A percentile compares a stretch with the other conserved stretches of the same genome.
Conservation (phyloP, 495 filamentous ascomycete genomes). For the Astrocystis sublimbata region DNA sequence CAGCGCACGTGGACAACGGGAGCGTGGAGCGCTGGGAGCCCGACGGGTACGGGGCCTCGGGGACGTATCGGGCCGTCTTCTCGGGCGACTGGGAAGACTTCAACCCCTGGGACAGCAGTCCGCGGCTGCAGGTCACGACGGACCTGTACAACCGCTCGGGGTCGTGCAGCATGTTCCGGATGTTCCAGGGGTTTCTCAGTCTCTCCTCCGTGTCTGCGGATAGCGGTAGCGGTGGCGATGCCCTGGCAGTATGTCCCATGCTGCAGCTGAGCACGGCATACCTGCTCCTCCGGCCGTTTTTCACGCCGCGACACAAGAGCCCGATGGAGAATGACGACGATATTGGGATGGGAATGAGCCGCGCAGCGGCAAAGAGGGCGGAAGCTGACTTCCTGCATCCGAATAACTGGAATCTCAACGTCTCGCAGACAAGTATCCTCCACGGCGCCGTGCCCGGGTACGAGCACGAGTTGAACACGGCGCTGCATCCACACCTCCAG, state of each 20-base stretch:
- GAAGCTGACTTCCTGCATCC: conserved; percentile 27
- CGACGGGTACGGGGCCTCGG: conserved; percentile 69
- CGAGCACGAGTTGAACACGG: conserved; percentile 68
- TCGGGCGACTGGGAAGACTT: conserved; percentile 78
- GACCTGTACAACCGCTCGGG: conserved; percentile 83
- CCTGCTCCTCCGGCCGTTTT: conserved; percentile 83
- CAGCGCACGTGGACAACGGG: conserved; percentile 70
- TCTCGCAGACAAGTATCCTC: conserved; percentile 54
- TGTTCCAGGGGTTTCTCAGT: conserved; percentile 83
- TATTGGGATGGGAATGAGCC: background rate
- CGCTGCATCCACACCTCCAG: conserved; percentile 75
- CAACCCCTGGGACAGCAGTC: conserved; percentile 77
- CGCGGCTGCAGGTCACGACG: conserved; percentile 65
- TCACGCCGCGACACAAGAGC: conserved; percentile 49
- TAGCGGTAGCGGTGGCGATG: conserved; percentile 69
- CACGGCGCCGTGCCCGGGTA: conserved; percentile 77
- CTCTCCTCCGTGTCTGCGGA: conserved; percentile 66
- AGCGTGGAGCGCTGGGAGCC: conserved; percentile 87
- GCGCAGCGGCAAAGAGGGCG: background rate
- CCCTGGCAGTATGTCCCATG: conserved; percentile 76
- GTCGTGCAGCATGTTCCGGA: conserved; percentile 80
- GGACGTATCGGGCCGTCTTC: conserved; percentile 70
- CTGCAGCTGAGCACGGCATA: conserved; percentile 77
- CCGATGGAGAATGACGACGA: conserved; percentile 9
- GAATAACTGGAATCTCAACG: conserved; percentile 37